Conservation (phyloP, 208 protist genomes). For the Histomonas meleagridis region DNA sequence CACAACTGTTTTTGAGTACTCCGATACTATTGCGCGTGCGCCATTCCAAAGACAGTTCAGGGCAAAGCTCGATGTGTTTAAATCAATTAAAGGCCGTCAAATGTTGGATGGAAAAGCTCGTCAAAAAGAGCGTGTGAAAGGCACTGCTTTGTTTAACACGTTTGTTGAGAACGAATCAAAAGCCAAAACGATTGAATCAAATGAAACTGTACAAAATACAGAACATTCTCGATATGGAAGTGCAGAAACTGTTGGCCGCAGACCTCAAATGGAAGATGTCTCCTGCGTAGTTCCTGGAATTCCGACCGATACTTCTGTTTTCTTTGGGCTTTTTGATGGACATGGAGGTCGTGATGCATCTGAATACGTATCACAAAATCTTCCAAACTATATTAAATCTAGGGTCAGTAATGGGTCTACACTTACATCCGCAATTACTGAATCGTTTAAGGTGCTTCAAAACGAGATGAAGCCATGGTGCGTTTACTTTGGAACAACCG, state of each 20-base stretch:
- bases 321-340: neutral
- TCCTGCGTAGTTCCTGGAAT: neutral
- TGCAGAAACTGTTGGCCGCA: neutral
- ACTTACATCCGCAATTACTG: neutral
- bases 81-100: slow-evolving; percentile 19
- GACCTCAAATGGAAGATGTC: slow-evolving; percentile 27
- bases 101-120: neutral
- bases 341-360: neutral
- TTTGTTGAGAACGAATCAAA: neutral
- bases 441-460: neutral
- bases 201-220: neutral
- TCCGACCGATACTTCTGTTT: neutral
- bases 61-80: neutral
- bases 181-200: neutral
- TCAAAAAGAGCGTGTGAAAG: neutral
- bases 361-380: neutral
- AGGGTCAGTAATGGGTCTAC: neutral
- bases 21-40: neutral
- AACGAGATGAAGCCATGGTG: neutral
- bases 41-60: neutral
- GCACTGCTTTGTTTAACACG: neutral
- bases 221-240: neutral
- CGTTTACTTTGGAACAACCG: slow-evolving; percentile 2
- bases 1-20: neutral
- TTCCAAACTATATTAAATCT: neutral